Evolutionary conservation across 2,329 filamentous ascomycete species (phyloP).

Genomic region (Apiospora phragmitis): DNA sequence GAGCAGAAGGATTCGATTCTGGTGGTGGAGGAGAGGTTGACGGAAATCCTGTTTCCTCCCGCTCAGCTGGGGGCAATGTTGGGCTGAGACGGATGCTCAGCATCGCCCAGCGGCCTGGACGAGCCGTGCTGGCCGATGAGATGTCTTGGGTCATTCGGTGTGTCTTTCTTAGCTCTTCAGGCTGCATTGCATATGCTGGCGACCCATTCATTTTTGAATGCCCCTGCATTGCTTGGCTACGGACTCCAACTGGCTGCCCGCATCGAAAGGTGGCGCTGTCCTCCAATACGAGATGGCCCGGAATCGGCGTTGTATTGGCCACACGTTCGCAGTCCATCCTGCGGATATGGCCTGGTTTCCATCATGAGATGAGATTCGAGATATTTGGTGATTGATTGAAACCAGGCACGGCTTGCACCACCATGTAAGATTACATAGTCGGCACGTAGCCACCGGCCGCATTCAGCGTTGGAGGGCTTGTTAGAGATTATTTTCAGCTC

Average conservation of each 20-base stretch:
- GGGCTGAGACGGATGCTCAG: slow-evolving; percentile 19
- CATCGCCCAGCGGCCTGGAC: slow-evolving; percentile 16
- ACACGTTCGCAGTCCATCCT: neutral
- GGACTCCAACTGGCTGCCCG: neutral
- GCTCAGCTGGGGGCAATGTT: slow-evolving; percentile 2
- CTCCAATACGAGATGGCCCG: neutral
- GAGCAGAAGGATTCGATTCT: neutral
- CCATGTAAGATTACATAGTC: neutral
- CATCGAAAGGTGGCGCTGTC: neutral
- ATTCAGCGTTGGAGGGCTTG: too few species aligned
- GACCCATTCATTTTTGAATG: neutral
- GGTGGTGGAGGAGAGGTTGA: neutral
- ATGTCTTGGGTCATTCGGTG: neutral
- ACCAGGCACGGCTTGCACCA: neutral
- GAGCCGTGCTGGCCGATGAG: slow-evolving; percentile 17
- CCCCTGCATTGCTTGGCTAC: neutral
- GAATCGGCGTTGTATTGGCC: neutral
- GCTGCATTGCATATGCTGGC: neutral
- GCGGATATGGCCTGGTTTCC: too few species aligned
- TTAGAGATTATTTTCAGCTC: neutral
- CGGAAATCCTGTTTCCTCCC: neutral
- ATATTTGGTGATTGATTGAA: neutral
- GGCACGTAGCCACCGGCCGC: neutral
- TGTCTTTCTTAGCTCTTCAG: neutral
- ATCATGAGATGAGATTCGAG: neutral